Evolutionary conservation across 1,284 basidiomycete species (phyloP).

Genomic region (Trametes versicolor): DNA sequence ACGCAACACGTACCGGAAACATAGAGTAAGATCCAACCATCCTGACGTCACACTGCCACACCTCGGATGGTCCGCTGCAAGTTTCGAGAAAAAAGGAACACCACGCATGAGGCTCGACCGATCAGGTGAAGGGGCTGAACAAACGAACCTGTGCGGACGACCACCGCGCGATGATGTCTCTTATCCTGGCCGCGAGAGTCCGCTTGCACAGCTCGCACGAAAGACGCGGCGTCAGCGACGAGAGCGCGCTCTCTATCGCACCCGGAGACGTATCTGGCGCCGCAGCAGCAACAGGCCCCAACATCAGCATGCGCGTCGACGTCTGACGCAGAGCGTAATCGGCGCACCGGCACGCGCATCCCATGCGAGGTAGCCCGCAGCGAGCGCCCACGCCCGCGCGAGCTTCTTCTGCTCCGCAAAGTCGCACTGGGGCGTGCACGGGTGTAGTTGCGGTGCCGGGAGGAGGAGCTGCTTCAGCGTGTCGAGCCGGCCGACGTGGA

Average conservation of each 20-base stretch:
- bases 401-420: slow-evolving; percentile 42
- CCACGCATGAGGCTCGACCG: too few relatives aligned
- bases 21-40: too few relatives aligned
- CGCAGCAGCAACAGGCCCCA: too few relatives aligned
- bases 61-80: too few relatives aligned
- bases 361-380: slow-evolving; percentile 42
- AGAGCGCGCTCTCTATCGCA: background rate
- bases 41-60: too few relatives aligned
- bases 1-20: too few relatives aligned
- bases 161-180: background rate
- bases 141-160: background rate
- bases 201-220: background rate
- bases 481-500: slow-evolving; percentile 41
- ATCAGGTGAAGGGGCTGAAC: too few relatives aligned
- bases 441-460: slow-evolving; percentile 41
- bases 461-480: slow-evolving; percentile 42
- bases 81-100: too few relatives aligned
- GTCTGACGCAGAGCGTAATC: background rate
- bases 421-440: slow-evolving; percentile 37
- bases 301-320: background rate
- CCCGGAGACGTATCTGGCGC: background rate
- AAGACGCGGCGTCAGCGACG: background rate
- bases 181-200: background rate
- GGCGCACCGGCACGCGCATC: slow-evolving; percentile 38
- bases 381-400: slow-evolving; percentile 42